Evolutionary conservation across 129 eudicot genomes (phyloP), one percentile per base, ranked within the genome.

Genomic region (Dittrichia graveolens): DNA sequence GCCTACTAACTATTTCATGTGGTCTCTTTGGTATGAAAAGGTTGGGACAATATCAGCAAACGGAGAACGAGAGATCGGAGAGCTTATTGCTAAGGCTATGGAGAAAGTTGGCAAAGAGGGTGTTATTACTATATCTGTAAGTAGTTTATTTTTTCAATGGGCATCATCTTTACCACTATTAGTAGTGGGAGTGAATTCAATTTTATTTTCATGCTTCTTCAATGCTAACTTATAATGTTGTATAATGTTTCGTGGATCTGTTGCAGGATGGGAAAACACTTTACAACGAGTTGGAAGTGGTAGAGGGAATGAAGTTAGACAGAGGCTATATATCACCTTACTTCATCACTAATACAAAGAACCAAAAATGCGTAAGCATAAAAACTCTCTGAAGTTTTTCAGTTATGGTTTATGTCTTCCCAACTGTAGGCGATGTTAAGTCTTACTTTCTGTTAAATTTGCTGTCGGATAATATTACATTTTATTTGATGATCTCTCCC

Each of bases 251-350:
- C 58, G n/a, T 16, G 35, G 48, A 54, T 59, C 9, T 78, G 61
- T 73, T 78, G 40, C 58, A 85, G 89, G 89, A 85, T 48, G 84
- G 89, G 7, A 85, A 85, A 76, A 85, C 89, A n/a, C 78, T 85
- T n/a, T 66, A 82, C 78, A 81, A 82, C 69, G 89, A 85, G 65
- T 78, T 85, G 70, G 89, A 85, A 79, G 84, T 85, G 38, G 89
- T 85, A 3, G 89, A 85, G 59, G 89, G 89, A 73, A 85, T 85
- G 89, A 85, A 85, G 84, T 73, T 85, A 46, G 89, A 85, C 68
- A 82, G 89, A 68, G 89, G 89, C 3, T 85, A 85, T 67, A 78
- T 85, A 78, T 85, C 86, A 45, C 89, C 89, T 47, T 85, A 85
- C 81, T 85, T 85, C 74, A 73, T 81, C 76, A 85, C 89, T 49